phyloP scores from a whole-genome alignment of 2,329 filamentous ascomycete genomes.

The Lomentospora prolificans region DNA sequence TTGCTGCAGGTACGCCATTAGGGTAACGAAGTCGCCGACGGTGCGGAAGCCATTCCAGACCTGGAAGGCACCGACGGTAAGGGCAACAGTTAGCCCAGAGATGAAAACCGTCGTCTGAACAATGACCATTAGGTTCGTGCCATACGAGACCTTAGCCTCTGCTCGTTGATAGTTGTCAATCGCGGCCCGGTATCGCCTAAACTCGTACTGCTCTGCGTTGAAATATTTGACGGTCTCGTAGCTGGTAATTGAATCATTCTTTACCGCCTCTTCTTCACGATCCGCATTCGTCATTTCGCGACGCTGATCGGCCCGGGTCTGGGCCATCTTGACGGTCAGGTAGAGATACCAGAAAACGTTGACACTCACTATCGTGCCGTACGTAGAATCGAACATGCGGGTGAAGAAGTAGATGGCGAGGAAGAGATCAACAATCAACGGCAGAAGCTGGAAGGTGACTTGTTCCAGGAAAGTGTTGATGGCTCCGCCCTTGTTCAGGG shows the following conservation, averaged over 20 bases:
- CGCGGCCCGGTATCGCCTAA: conserved; percentile 59
- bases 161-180: conserved; percentile 63
- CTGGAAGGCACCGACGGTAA: conserved; percentile 68
- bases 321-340: conserved; percentile 90
- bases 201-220: conserved; percentile 75
- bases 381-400: conserved; percentile 55
- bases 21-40: conserved; percentile 62
- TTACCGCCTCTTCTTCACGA: conserved; percentile 90
- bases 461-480: conserved; percentile 97
- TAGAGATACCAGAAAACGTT: conserved; percentile 96
- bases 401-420: conserved; percentile 79
- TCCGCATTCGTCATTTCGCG: conserved; percentile 92
- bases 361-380: conserved; percentile 66
- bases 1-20: conserved; percentile 71
- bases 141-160: conserved; percentile 67
- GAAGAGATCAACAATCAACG: conserved; percentile 84
- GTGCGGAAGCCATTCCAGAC: conserved; percentile 55
- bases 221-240: conserved; percentile 95
- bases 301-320: conserved; percentile 82
- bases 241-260: conserved; percentile 97
- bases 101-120: conserved; percentile 74
- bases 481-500: conserved; percentile 87
- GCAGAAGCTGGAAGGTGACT: conserved; percentile 88
- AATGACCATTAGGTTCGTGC: conserved; percentile 71
- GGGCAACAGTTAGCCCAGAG: conserved; percentile 60